Evolutionary conservation across 1,139 yeast species (phyloP).

Genomic region (Debaryomycetaceae sp.): DNA sequence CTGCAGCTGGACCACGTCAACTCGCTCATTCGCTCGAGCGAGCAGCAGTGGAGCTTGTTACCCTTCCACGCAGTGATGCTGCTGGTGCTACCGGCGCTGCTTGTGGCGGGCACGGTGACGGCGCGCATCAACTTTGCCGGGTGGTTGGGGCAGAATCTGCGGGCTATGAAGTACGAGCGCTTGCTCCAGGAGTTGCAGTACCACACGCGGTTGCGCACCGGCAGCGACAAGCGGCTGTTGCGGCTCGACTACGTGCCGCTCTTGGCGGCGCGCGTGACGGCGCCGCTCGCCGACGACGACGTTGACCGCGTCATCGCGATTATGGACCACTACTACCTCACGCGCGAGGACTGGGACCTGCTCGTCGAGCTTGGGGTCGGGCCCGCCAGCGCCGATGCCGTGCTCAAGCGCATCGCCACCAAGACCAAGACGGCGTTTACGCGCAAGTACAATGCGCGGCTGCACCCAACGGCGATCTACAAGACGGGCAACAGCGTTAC

Average conservation of each 20-base stretch:
- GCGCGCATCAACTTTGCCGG: conserved; percentile 76
- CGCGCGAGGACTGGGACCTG: conserved; percentile 89
- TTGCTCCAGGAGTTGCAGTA: conserved; percentile 83
- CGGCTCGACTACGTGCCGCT: conserved; percentile 75
- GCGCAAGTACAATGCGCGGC: conserved; percentile 64
- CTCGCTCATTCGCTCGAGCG: conserved; percentile 77
- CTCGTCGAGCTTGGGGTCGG: conserved; percentile 82
- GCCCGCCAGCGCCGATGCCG: conserved; percentile 35
- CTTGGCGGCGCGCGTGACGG: conserved; percentile 49
- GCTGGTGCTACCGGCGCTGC: conserved; percentile 74
- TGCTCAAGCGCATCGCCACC: conserved; percentile 63
- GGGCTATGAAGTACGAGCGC: conserved; percentile 71
- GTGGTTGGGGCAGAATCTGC: conserved; percentile 91
- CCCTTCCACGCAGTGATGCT: conserved; percentile 92
- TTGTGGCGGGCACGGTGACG: conserved; percentile 66
- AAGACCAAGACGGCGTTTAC: conserved; percentile 82
- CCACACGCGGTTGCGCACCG: conserved; percentile 76
- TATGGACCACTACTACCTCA: conserved; percentile 80
- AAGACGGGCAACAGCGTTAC: conserved; percentile 57
- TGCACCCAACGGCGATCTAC: conserved; percentile 87
- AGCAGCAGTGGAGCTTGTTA: conserved; percentile 92
- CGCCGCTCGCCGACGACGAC: conserved; percentile 66
- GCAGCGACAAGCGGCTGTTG: conserved; percentile 71
- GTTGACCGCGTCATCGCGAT: conserved; percentile 58
- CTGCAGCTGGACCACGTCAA: conserved; percentile 80